Evolutionary conservation across 495 filamentous ascomycete species (phyloP).

Genomic region (Peziza echinospora): DNA sequence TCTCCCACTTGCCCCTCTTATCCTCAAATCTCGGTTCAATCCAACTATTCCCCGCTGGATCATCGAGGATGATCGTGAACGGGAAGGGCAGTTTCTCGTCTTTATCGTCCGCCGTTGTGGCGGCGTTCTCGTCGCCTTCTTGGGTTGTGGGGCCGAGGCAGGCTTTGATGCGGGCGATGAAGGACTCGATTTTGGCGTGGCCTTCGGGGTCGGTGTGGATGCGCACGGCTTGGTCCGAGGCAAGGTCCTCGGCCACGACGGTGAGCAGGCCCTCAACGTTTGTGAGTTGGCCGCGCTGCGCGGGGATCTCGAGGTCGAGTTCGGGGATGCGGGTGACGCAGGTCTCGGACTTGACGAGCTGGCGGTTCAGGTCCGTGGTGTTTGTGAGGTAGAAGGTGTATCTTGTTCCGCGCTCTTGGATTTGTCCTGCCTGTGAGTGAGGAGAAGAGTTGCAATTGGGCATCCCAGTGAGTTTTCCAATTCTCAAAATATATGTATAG

Average conservation of each 20-base stretch:
- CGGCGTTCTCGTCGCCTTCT: constrained; percentile 23
- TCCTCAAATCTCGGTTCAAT: constrained; percentile 70
- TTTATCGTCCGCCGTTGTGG: too few species aligned
- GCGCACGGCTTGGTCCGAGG: constrained; percentile 48
- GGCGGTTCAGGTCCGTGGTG: constrained; percentile 52
- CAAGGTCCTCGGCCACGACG: constrained; percentile 54
- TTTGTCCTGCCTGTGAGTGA: constrained; percentile 40
- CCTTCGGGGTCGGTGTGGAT: constrained; percentile 54
- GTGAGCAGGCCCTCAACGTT: constrained; percentile 75
- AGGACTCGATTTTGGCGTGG: constrained; percentile 46
- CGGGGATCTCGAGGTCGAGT: constrained; percentile 74
- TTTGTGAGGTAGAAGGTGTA: constrained; percentile 52
- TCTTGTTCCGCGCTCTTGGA: constrained; percentile 68
- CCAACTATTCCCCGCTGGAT: constrained; percentile 91
- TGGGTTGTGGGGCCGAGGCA: constrained; percentile 46
- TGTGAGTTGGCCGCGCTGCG: constrained; percentile 68
- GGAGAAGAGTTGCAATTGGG: not conserved
- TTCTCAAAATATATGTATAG: too few species aligned
- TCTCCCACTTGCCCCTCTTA: constrained; percentile 56
- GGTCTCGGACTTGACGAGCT: constrained; percentile 78
- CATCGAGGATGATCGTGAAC: constrained; percentile 70
- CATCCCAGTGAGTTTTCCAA: not conserved
- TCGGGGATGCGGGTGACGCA: constrained; percentile 63
- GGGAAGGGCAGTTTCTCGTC: constrained; percentile 61
- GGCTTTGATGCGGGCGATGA: constrained; percentile 31